phyloP scores from a whole-genome alignment of 805 yeast genomes.

The Schizosaccharomyces octosporus region DNA sequence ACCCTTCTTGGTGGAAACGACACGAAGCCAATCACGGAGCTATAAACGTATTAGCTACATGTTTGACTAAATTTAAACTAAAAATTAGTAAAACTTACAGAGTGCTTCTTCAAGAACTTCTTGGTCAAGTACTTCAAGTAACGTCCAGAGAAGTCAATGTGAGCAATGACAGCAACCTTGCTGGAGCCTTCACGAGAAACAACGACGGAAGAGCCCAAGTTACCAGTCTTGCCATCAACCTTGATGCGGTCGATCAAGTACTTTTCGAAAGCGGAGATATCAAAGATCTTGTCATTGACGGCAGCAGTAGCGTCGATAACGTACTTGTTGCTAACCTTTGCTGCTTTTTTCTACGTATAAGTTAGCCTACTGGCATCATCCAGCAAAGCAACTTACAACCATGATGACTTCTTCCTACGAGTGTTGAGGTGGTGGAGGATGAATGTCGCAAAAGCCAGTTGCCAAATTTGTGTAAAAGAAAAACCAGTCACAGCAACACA shows the following conservation, averaged over 20 bases:
- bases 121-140: conserved; percentile 98
- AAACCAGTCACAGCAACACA: background rate
- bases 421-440: background rate
- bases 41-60: background rate
- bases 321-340: conserved; percentile 25
- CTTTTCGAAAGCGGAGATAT: conserved; percentile 92
- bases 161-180: conserved; percentile 62
- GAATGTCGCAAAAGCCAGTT: background rate
- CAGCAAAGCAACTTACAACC: conserved; percentile 2
- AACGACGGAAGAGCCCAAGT: conserved; percentile 85
- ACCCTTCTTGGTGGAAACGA: conserved; percentile 85
- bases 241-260: conserved; percentile 97
- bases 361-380: conserved; percentile 2
- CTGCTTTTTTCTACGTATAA: background rate
- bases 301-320: conserved; percentile 92
- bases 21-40: conserved; percentile 45
- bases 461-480: background rate
- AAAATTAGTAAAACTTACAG: conserved; percentile 61
- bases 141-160: conserved; percentile 96
- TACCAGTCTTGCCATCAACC: conserved; percentile 88
- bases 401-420: background rate
- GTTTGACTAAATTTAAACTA: background rate
- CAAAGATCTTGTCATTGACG: conserved; percentile 90
- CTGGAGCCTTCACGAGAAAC: conserved; percentile 60
- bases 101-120: conserved; percentile 99